phyloP scores from a whole-genome alignment of 2,329 filamentous ascomycete species.

The Plenodomus tracheiphilus region DNA sequence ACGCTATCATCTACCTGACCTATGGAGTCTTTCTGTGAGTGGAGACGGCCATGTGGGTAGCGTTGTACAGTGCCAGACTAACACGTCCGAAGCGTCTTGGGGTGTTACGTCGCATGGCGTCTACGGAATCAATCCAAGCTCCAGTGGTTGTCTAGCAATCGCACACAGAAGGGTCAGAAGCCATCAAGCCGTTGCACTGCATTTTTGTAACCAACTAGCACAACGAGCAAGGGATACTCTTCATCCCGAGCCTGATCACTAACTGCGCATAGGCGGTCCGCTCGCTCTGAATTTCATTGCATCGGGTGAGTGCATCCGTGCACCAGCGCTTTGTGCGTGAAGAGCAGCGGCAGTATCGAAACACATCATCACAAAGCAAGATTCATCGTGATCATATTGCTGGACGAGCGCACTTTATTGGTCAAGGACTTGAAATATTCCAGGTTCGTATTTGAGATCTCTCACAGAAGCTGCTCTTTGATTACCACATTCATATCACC shows the following conservation, averaged over 20 bases:
- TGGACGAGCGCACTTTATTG: conserved; percentile 14
- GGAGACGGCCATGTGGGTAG: not conserved
- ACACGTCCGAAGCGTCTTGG: conserved; percentile 58
- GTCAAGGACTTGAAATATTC: conserved; percentile 22
- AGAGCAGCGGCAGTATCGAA: conserved; percentile 67
- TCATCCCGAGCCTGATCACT: conserved; percentile 17
- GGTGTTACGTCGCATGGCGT: conserved; percentile 61
- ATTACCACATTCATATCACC: not conserved
- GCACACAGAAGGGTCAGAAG: conserved; percentile 75
- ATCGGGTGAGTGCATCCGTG: conserved; percentile 73
- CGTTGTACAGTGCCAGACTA: not conserved
- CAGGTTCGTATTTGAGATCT: conserved; percentile 49
- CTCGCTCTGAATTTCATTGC: conserved; percentile 88
- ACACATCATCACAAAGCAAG: conserved; percentile 13
- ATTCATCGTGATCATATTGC: conserved; percentile 7
- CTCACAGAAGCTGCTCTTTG: conserved; percentile 30
- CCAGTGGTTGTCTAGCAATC: conserved; percentile 74
- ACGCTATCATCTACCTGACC: conserved; percentile 80
- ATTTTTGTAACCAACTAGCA: conserved; percentile 6
- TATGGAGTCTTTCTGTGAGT: conserved; percentile 76
- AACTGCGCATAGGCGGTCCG: conserved; percentile 64
- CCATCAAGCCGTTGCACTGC: conserved; percentile 10
- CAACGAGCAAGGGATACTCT: conserved; percentile 1
- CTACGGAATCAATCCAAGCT: conserved; percentile 66
- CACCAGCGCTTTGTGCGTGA: conserved; percentile 45